These are phyloP conservation scores for Tetradesmus lagerheimii DNA, from an alignment of 139 green algal genomes.

Conservation along the genomic window DNA sequence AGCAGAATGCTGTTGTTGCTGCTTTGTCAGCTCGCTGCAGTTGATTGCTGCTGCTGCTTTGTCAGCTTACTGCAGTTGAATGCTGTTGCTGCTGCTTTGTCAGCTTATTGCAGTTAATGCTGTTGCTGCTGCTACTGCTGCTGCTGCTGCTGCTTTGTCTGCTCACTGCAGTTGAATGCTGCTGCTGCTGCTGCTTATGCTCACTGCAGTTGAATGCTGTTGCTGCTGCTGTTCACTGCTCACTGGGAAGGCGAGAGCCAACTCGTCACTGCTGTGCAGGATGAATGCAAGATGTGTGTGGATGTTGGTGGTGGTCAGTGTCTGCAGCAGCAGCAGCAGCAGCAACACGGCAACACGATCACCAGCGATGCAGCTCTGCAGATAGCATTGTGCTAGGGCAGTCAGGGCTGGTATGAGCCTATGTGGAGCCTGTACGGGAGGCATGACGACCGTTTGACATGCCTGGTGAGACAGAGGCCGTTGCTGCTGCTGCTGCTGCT, in stretches of 20 bases:
- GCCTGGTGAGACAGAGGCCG: too few relatives aligned
- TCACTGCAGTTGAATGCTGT: background rate
- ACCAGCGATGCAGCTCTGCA: background rate
- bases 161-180: background rate
- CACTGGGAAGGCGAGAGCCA: conserved; percentile 16
- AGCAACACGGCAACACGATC: background rate
- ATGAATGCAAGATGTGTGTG: conserved; percentile 36
- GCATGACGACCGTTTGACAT: too few relatives aligned
- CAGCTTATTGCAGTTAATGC: background rate
- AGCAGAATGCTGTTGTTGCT: background rate
- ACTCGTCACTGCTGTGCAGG: conserved; percentile 1
- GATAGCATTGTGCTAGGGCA: too few relatives aligned
- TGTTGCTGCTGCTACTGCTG: background rate
- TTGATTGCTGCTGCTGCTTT: background rate
- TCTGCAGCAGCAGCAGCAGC: conserved; percentile 27
- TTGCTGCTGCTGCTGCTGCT: background rate
- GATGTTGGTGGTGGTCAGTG: conserved; percentile 28
- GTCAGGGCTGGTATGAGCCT: too few relatives aligned
- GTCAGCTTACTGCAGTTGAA: background rate
- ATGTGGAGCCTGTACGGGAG: too few relatives aligned
- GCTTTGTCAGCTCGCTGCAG: background rate
- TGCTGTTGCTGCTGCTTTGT: background rate
- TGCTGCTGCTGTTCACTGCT: background rate
- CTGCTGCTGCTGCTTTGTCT: background rate
- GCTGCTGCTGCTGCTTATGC: background rate